Evolutionary conservation across 2,329 filamentous ascomycete genomes (phyloP), one percentile per base, ranked within the genome.

Genomic region (Berkeleyomyces rouxiae): DNA sequence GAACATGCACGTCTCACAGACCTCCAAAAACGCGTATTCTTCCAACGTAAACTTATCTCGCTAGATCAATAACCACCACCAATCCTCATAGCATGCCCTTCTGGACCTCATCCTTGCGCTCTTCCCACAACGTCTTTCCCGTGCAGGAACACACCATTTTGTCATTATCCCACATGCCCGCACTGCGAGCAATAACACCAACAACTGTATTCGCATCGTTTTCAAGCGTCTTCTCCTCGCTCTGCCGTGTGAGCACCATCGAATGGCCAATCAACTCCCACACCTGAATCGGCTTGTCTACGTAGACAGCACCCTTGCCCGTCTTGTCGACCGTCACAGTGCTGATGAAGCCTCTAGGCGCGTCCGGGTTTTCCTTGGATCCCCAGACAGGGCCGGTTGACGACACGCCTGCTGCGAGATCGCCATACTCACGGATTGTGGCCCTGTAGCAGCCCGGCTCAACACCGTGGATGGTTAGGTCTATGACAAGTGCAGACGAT

Each of bases 141-240:
- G 90, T 95, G 74, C 93, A 99, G 58, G 90, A 96, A 73, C 93
- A 99, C 4, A 99, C 92, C 55, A 88, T 96, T 80, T 97, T 99
- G 72, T 96, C 90, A 69, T 99, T 96, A 73, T 96, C 92, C 93
- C 93, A 99, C 66, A 96, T 87, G n/a, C 93, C 93, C 13, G 93
- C 92, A 73, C 91, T 96, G 71, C 93, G 80, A 58, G 93, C 93
- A 74, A 99, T 89, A 60, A 99, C 91, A 7, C 93, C 93, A 1
- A 96, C 88, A 59, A 96, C 77, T 23, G 90, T 96, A 72, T 95
- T 83, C 62, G 84, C 80, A 70, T 96, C 88, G 68, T 96, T 91
- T 68, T 79, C 78, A 68, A 85, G 75, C 70, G 81, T 78, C 31
- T 64, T 60, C 63, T 77, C 77, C 10, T 62, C 57, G 64, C 82